A percentile compares a stretch with the other conserved stretches of the same genome.
phyloP scores from a whole-genome alignment of 768 basidiomycete genomes.

The Amanita fuliginea region DNA sequence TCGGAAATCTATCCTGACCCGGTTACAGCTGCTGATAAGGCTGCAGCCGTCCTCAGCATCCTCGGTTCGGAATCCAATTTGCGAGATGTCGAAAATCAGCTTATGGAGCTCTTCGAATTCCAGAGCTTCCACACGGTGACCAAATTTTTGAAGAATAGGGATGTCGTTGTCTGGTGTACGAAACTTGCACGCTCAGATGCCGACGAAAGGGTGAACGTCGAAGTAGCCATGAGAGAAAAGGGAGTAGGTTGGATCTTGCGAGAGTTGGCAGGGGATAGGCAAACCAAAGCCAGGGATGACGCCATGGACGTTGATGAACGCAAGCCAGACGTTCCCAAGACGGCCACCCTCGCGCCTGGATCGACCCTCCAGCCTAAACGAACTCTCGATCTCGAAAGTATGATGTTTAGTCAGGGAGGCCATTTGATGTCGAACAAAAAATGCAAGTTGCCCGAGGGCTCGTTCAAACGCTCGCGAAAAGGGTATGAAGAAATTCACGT shows the following conservation, averaged over 20 bases:
- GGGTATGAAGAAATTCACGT: constrained; percentile 98
- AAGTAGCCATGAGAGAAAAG: constrained; percentile 98
- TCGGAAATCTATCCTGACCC: constrained; percentile 89
- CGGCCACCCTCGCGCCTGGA: constrained; percentile 80
- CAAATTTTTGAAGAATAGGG: constrained; percentile 89
- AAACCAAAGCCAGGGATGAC: constrained; percentile 41
- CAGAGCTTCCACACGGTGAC: constrained; percentile 84
- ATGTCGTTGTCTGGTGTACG: constrained; percentile 96
- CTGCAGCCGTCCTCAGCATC: constrained; percentile 70
- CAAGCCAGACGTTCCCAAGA: constrained; percentile 57
- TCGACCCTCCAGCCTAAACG: constrained; percentile 78
- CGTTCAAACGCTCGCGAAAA: constrained; percentile 93
- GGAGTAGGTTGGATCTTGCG: constrained; percentile 93
- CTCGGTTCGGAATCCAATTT: constrained; percentile 80
- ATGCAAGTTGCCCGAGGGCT: constrained; percentile 93
- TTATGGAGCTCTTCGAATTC: constrained; percentile 96
- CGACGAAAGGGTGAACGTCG: constrained; percentile 84
- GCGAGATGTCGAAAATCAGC: constrained; percentile 89
- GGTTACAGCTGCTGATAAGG: constrained; percentile 88
- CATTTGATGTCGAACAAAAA: constrained; percentile 99
- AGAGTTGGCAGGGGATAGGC: constrained; percentile 76
- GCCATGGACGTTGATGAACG: constrained; percentile 72
- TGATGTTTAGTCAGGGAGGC: constrained; percentile 95
- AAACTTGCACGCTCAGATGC: constrained; percentile 85
- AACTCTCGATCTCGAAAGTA: constrained; percentile 80